Conservation (phyloP, 441 rosid species). For the Erodium moschatum region DNA sequence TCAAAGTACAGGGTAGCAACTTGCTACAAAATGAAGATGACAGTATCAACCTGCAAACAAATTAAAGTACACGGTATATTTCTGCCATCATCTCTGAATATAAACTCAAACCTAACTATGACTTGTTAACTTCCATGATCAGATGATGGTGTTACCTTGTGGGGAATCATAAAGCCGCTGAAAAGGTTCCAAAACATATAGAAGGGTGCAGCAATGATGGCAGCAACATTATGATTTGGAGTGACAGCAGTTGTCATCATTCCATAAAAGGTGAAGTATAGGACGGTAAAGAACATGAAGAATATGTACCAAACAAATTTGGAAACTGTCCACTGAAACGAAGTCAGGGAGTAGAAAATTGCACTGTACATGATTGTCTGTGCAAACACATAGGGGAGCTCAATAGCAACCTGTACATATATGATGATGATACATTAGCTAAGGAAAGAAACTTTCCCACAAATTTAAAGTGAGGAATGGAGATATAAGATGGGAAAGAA, state of each 20-base stretch:
- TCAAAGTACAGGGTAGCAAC: too few relatives aligned
- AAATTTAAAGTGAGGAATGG: background rate
- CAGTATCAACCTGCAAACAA: too few relatives aligned
- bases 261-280: constrained; percentile 94
- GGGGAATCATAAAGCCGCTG: constrained; percentile 93
- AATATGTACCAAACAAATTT: constrained; percentile 87
- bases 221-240: constrained; percentile 89
- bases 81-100: too few relatives aligned
- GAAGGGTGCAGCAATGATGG: constrained; percentile 86
- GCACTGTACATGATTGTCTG: constrained; percentile 63
- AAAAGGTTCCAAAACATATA: constrained; percentile 99
- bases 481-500: constrained; percentile 9
- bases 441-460: background rate
- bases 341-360: constrained; percentile 81
- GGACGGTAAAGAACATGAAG: constrained; percentile 85
- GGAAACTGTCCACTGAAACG: constrained; percentile 69
- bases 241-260: constrained; percentile 98
- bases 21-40: too few relatives aligned
- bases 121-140: too few relatives aligned
- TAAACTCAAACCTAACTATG: too few relatives aligned
- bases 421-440: constrained; percentile 8
- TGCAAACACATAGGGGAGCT: constrained; percentile 82
- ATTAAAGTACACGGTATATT: too few relatives aligned
- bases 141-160: constrained; percentile 47
- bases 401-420: constrained; percentile 63